Evolutionary conservation across 176 grass and related monocot species (phyloP).

Genomic region (Alloteropsis semialata): DNA sequence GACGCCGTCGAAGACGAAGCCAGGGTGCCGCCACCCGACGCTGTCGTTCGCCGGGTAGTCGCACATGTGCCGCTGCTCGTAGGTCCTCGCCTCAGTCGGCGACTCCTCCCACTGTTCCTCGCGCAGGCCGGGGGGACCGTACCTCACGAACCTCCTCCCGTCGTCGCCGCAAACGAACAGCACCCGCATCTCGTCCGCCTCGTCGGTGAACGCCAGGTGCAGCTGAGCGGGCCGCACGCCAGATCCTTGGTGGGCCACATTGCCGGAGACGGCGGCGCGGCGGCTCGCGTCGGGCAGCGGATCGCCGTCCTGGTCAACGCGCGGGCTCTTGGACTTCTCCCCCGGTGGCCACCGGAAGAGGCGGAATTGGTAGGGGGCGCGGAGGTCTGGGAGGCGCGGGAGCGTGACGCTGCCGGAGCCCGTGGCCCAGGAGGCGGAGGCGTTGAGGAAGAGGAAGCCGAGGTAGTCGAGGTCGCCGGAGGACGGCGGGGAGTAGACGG

Average conservation of each 20-base stretch:
- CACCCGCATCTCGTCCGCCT: slow-evolving; percentile 79
- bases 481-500: slow-evolving; percentile 77
- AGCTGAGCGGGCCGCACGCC: slow-evolving; percentile 54
- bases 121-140: slow-evolving; percentile 23
- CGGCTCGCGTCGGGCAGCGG: slow-evolving; percentile 65
- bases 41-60: slow-evolving; percentile 65
- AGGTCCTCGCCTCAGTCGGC: slow-evolving; percentile 58
- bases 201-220: slow-evolving; percentile 78
- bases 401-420: slow-evolving; percentile 20
- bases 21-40: slow-evolving; percentile 88
- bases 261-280: slow-evolving; percentile 52
- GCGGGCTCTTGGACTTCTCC: no score
- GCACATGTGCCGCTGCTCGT: slow-evolving; percentile 86
- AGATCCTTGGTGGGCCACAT: slow-evolving; percentile 13
- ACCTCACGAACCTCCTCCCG: slow-evolving; percentile 61
- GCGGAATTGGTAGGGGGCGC: slow-evolving; percentile 76
- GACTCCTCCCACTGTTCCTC: slow-evolving; percentile 40
- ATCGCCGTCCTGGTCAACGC: slow-evolving; percentile 66
- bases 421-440: slow-evolving; percentile 57
- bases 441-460: slow-evolving; percentile 89
- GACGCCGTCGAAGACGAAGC: slow-evolving; percentile 84
- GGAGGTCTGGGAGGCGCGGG: slow-evolving; percentile 61
- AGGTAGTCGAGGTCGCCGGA: slow-evolving; percentile 68
- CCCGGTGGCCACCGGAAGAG: slow-evolving; percentile 68
- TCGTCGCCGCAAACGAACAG: slow-evolving; percentile 72